These are phyloP conservation scores for Pichia gijzeniarum DNA, from an alignment of 805 yeast genomes.

Conservation along the genomic window DNA sequence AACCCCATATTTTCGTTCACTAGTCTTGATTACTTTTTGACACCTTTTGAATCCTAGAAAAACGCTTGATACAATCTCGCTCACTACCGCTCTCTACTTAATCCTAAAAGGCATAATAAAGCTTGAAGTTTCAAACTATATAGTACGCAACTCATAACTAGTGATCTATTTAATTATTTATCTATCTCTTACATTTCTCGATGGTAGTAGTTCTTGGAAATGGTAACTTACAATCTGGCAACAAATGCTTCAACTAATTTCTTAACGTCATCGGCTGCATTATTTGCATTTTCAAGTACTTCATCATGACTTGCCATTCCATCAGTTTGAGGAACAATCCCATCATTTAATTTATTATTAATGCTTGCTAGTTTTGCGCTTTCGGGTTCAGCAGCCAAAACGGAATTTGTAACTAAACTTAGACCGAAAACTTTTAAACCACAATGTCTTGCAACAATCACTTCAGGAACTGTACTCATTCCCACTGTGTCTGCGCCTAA, in stretches of 20 bases:
- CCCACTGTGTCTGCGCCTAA: conserved; percentile 94
- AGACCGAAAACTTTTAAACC: conserved; percentile 80
- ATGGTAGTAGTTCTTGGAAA: not conserved
- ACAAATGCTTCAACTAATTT: conserved; percentile 57
- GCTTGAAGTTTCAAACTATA: no score
- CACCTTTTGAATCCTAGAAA: no score
- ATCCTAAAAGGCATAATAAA: no score
- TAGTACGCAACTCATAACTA: no score
- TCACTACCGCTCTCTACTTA: no score
- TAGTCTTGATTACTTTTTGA: no score
- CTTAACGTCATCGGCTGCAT: conserved; percentile 79
- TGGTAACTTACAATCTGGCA: conserved; percentile 12
- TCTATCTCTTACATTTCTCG: no score
- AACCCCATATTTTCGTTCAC: no score
- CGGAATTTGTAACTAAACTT: conserved; percentile 80
- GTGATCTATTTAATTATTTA: no score
- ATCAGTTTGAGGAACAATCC: conserved; percentile 39
- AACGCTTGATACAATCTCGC: no score
- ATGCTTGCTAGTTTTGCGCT: conserved; percentile 46
- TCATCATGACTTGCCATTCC: conserved; percentile 92
- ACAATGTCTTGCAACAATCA: conserved; percentile 83
- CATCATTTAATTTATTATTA: conserved; percentile 24
- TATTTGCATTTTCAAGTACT: conserved; percentile 74
- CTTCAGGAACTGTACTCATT: conserved; percentile 98
- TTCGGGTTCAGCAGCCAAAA: conserved; percentile 63